Percentiles rank a stretch among this genome's conserved stretches.
Evolutionary conservation across 2,329 filamentous ascomycete genomes (phyloP).

Genomic region (Diaporthe velutina): DNA sequence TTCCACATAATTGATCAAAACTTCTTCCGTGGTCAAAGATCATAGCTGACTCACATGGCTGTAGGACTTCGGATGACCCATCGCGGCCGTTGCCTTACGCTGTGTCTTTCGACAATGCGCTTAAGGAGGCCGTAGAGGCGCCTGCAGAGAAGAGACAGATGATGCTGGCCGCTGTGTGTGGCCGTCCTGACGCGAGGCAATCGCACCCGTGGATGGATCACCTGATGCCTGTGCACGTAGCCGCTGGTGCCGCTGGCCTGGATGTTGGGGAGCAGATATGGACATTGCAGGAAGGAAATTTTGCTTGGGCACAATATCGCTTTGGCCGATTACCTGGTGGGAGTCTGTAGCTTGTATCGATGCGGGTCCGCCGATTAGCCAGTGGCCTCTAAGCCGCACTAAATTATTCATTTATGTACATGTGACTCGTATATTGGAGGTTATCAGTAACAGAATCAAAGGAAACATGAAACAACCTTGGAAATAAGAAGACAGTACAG

Average conservation of each 20-base stretch:
- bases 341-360: neutral
- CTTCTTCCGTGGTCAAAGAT: too few relatives aligned
- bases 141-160: slow-evolving; percentile 53
- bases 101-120: slow-evolving; percentile 74
- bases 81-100: slow-evolving; percentile 66
- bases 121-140: slow-evolving; percentile 73
- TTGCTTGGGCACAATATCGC: slow-evolving; percentile 40
- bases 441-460: too few relatives aligned
- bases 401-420: neutral
- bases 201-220: slow-evolving; percentile 65
- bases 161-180: slow-evolving; percentile 54
- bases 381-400: neutral
- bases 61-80: slow-evolving; percentile 57
- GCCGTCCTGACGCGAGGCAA: slow-evolving; percentile 59
- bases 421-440: too few relatives aligned
- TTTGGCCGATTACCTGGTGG: slow-evolving; percentile 28
- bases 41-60: too few relatives aligned
- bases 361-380: too few relatives aligned
- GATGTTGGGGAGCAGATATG: slow-evolving; percentile 38
- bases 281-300: slow-evolving; percentile 39
- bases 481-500: too few relatives aligned
- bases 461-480: too few relatives aligned
- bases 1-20: too few relatives aligned
- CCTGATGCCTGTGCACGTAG: slow-evolving; percentile 62
- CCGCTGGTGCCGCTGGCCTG: slow-evolving; percentile 58